Base-by-base conservation (phyloP, 228 moss, liverwort and hornwort species). In the Sphagnum magellanicum region DNA sequence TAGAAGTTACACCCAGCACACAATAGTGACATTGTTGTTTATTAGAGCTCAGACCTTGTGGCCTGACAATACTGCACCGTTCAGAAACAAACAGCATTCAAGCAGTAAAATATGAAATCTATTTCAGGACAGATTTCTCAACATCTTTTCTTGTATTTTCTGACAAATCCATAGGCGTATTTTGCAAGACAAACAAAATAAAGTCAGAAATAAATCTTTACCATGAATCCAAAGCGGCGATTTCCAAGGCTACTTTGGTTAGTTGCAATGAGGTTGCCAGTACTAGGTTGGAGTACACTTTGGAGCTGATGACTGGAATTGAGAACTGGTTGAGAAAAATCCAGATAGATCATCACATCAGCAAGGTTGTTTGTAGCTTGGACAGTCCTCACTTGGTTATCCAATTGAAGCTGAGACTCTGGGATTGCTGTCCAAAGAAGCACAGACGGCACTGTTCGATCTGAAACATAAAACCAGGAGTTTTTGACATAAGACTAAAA, bases 371-470 rank as follows among this genome's bases (percentile, higher is more conserved):
- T 84, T 14, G 91, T 98, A 47, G 97, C 86, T 69, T 91, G 88
- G 57, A 87, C 79, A 5, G 97, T 98, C 68, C 75, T 82, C 59
- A 65, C 73, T 53, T 86, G 79, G 11, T 75, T 75, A 49, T 75
- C 76, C 8, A 93, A 79, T 50, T 78, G 61, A 71, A 92, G 80
- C 72, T 81, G 76, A 16, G 78, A 76, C 51, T 93, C 90, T 47
- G 53, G 74, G 5, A 85, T 78, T 0, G 90, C 78, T 0, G 97
- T 83, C 97, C 97, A 98, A 0, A 98, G 73, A 61, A 90, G 90
- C 60, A 92, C 64, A 10, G 90, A 83, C 46, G 91, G 93, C 60
- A 73, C 72, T 17, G 57, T 60, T 17, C 93, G 90, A 73, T 63
- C 91, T 92, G 79, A 67, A 17, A 8, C 6, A 51, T 11, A 67